A percentile compares a stretch with the other conserved stretches of the same genome.
These are phyloP conservation scores for Acephala macrosclerotiorum DNA, from an alignment of 2,329 filamentous ascomycete genomes.

Conservation along the genomic window DNA sequence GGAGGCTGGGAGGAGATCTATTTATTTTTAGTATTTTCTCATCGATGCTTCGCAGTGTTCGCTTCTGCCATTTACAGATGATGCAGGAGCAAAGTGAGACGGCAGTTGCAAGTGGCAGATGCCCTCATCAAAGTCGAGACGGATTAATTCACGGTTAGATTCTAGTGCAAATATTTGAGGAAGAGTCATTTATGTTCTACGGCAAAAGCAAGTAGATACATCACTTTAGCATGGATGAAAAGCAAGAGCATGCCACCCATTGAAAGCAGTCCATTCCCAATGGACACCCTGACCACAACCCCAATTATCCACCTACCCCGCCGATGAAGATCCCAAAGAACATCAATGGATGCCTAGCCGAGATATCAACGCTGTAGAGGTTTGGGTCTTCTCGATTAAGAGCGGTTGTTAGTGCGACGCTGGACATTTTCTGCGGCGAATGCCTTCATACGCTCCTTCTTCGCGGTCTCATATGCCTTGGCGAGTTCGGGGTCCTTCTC, in stretches of 20 bases:
- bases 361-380: neutral
- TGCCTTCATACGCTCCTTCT: neutral
- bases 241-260: neutral
- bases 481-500: neutral
- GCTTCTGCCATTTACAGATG: too few species aligned
- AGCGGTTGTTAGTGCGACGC: neutral
- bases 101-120: too few species aligned
- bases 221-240: neutral
- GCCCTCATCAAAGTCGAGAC: too few species aligned
- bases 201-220: neutral
- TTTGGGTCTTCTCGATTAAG: neutral
- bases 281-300: neutral
- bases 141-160: neutral
- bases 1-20: too few species aligned
- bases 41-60: too few species aligned
- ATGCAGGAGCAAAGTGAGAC: too few species aligned
- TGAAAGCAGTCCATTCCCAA: neutral
- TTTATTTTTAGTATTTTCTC: too few species aligned
- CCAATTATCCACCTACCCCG: neutral
- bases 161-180: neutral
- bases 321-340: neutral
- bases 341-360: neutral
- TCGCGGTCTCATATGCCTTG: neutral
- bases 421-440: neutral
- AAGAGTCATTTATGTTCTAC: slow-evolving; percentile 3